These are phyloP conservation scores for Trichoderma sp. DNA, from an alignment of 2,329 filamentous ascomycete genomes.

Conservation along the genomic window DNA sequence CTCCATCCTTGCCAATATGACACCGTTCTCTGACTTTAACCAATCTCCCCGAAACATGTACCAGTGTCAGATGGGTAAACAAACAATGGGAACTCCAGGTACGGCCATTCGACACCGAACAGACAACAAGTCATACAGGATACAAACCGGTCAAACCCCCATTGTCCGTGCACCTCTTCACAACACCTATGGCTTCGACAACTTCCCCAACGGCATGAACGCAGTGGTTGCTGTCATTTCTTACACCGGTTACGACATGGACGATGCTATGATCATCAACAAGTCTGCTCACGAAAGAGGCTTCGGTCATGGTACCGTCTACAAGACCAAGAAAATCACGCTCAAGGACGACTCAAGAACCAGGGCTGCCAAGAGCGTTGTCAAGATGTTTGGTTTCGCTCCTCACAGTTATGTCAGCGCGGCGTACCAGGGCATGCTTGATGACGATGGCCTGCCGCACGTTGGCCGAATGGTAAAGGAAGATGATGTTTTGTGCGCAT, in stretches of 20 bases:
- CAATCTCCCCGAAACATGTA: slow-evolving; percentile 99
- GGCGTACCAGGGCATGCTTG: slow-evolving; percentile 68
- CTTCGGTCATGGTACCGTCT: slow-evolving; percentile 93
- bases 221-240: slow-evolving; percentile 96
- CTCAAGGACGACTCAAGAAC: slow-evolving; percentile 75
- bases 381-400: slow-evolving; percentile 88
- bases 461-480: slow-evolving; percentile 75
- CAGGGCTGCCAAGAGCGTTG: slow-evolving; percentile 65
- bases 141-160: slow-evolving; percentile 95
- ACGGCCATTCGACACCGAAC: slow-evolving; percentile 82
- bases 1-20: slow-evolving; percentile 97
- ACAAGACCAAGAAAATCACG: slow-evolving; percentile 92
- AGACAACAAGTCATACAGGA: slow-evolving; percentile 93
- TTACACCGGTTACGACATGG: slow-evolving; percentile 99
- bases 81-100: slow-evolving; percentile 96
- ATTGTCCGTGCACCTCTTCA: slow-evolving; percentile 89
- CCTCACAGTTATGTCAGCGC: slow-evolving; percentile 71
- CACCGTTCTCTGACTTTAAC: slow-evolving; percentile 97
- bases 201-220: slow-evolving; percentile 96
- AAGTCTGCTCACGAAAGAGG: slow-evolving; percentile 95
- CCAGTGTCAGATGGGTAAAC: slow-evolving; percentile 98
- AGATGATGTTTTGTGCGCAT: slow-evolving; percentile 83
- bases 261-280: slow-evolving; percentile 99
- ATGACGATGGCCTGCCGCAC: slow-evolving; percentile 82
- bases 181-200: slow-evolving; percentile 95